phyloP scores from a whole-genome alignment of 2,329 filamentous ascomycete genomes.

The Penicillium polonicum region DNA sequence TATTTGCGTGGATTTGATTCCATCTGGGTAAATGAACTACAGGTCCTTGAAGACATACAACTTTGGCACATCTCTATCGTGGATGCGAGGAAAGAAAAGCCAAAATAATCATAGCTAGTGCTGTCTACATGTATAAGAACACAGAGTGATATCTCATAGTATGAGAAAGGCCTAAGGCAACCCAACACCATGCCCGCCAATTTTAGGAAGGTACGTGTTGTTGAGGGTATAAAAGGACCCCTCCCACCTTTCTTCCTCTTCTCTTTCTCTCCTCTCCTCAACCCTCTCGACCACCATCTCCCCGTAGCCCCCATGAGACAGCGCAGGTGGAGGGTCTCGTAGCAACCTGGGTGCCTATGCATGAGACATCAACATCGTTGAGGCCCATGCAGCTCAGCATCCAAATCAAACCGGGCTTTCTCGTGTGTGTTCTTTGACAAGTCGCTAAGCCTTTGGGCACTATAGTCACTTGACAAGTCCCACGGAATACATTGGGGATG shows the following conservation, averaged over 20 bases:
- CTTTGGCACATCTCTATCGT: not conserved
- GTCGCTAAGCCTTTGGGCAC: not conserved
- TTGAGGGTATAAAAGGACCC: not conserved
- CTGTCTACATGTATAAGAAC: no score
- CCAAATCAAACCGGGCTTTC: not conserved
- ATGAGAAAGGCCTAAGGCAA: not conserved
- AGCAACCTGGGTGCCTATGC: not conserved
- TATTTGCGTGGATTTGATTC: not conserved
- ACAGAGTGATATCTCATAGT: not conserved
- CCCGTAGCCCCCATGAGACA: not conserved
- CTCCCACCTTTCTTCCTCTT: not conserved
- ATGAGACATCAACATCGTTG: not conserved
- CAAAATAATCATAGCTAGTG: not conserved
- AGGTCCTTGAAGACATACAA: not conserved
- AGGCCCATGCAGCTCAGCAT: not conserved
- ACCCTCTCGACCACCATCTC: not conserved
- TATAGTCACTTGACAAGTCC: not conserved
- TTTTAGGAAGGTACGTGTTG: not conserved
- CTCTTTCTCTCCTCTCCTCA: not conserved
- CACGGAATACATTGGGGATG: not conserved
- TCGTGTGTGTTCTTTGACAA: not conserved
- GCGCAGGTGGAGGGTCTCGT: not conserved
- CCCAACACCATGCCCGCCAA: not conserved
- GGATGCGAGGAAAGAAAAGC: not conserved
- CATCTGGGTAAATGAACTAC: not conserved